A percentile compares a stretch with the other conserved stretches of the same genome.
These are phyloP conservation scores for sunflower (Helianthus annuus) DNA, from an alignment of 129 eudicot genomes.

Conservation along the genomic window HanXRQr2.0-SUNRISE NC_035446.2:9516823-9517322, in stretches of 20 bases:
- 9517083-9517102: not conserved
- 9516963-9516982: no score
- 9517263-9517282: conserved; percentile 97
- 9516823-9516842: no score
- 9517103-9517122: not conserved
- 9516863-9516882: no score
- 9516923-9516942: no score
- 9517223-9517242: conserved; percentile 94
- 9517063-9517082: not conserved
- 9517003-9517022: no score
- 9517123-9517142: not conserved
- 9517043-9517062: not conserved
- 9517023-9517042: not conserved
- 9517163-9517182: conserved; percentile 95
- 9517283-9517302: conserved; percentile 16
- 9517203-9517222: conserved; percentile 90
- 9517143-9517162: not conserved
- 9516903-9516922: no score
- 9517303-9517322: conserved; percentile 6
- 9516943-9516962: no score
- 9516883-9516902: no score
- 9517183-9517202: conserved; percentile 84
- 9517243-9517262: conserved; percentile 98
- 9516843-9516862: no score
- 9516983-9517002: no score